phyloP scores from a whole-genome alignment of 345 rosid species.

The Gossypium bickii region DNA sequence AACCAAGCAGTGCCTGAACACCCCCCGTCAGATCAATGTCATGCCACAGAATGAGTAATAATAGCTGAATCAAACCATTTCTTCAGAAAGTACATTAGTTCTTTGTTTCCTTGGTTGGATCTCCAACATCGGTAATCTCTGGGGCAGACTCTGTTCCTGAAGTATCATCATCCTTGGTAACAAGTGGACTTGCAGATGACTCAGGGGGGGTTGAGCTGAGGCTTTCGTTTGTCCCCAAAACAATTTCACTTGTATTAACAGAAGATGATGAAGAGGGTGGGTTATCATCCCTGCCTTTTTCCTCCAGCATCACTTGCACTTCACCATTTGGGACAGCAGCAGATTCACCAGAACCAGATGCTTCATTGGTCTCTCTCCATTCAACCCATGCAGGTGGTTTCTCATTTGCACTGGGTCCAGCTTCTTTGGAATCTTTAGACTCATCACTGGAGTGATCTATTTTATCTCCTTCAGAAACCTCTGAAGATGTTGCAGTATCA shows the following conservation, averaged over 20 bases:
- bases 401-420: conserved; percentile 35
- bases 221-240: conserved; percentile 11
- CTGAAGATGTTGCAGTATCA: conserved; percentile 49
- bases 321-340: conserved; percentile 39
- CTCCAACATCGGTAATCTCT: conserved; percentile 20
- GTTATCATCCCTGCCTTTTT: conserved; percentile 28
- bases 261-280: conserved; percentile 23
- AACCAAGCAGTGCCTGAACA: not conserved
- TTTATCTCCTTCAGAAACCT: conserved; percentile 29
- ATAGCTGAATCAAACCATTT: conserved; percentile 10
- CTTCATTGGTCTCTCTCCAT: conserved; percentile 63
- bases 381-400: conserved; percentile 77
- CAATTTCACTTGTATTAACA: conserved; percentile 6
- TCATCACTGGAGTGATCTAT: conserved; percentile 33
- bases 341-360: conserved; percentile 35
- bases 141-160: conserved; percentile 12
- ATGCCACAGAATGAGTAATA: conserved; percentile 9
- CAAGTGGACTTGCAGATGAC: conserved; percentile 13
- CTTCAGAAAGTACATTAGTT: conserved; percentile 13
- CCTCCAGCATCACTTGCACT: conserved; percentile 30
- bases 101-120: conserved; percentile 18
- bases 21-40: conserved; percentile 6
- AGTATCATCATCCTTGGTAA: conserved; percentile 9
- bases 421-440: conserved; percentile 38
- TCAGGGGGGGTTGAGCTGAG: conserved; percentile 10